Evolutionary conservation across 257 asterid species (phyloP).

Genomic region (Gentiana dahurica): DNA sequence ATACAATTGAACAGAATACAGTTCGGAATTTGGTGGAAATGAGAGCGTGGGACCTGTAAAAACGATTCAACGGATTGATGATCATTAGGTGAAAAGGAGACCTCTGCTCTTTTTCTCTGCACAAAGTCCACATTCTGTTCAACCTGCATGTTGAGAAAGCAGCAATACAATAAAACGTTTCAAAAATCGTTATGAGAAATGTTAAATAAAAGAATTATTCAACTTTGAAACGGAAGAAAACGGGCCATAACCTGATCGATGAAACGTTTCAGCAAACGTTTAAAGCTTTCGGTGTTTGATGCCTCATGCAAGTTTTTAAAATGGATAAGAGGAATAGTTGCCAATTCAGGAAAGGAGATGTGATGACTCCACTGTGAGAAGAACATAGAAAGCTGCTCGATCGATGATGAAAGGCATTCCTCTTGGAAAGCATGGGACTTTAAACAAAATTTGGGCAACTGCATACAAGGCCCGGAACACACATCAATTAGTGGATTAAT

Average conservation of each 20-base stretch:
- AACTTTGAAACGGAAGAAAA: background rate
- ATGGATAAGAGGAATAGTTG: conserved; percentile 65
- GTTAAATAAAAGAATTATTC: no score
- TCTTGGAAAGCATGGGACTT: conserved; percentile 70
- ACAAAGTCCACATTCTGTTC: conserved; percentile 71
- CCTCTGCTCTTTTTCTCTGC: conserved; percentile 86
- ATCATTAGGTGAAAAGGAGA: conserved; percentile 76
- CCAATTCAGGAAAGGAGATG: conserved; percentile 84
- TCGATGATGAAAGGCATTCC: conserved; percentile 49
- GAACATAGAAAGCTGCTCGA: conserved; percentile 66
- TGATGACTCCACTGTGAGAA: conserved; percentile 86
- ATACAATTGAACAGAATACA: conserved; percentile 6
- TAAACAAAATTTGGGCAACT: conserved; percentile 71
- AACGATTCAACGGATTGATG: conserved; percentile 70
- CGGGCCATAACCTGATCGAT: conserved; percentile 67
- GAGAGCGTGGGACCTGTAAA: conserved; percentile 56
- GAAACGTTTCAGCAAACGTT: conserved; percentile 58
- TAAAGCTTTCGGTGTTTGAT: conserved; percentile 44
- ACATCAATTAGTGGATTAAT: no score
- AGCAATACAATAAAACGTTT: background rate
- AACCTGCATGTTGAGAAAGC: conserved; percentile 37
- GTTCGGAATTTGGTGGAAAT: conserved; percentile 5
- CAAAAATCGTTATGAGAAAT: no score
- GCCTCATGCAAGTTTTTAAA: conserved; percentile 50
- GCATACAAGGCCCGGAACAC: conserved; percentile 9